Percentiles rank a stretch among this genome's conserved stretches.
These are phyloP conservation scores for Geosiphon pyriformis DNA, from an alignment of 192 early-diverging fungal genomes.

Conservation along the genomic window DNA sequence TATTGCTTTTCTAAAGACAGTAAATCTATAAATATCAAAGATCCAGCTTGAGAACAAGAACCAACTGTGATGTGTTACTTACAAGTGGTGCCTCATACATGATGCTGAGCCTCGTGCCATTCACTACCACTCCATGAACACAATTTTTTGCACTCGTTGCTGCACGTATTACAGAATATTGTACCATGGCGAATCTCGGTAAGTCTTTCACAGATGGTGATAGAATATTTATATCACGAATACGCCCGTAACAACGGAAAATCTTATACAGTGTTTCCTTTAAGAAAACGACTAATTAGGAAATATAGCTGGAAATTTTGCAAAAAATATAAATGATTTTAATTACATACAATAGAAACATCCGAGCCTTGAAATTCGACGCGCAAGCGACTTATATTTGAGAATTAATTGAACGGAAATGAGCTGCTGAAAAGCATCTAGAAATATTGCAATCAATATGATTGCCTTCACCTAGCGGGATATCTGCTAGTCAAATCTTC, in stretches of 20 bases:
- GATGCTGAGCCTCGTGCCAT: constrained; percentile 56
- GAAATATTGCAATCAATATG: too few relatives aligned
- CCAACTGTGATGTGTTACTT: constrained; percentile 15
- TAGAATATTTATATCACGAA: constrained; percentile 67
- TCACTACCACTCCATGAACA: constrained; percentile 74
- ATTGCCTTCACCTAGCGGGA: constrained; percentile 32
- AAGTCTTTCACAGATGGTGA: constrained; percentile 64
- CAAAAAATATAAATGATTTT: too few relatives aligned
- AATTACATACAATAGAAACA: constrained; percentile 44
- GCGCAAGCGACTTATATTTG: constrained; percentile 35
- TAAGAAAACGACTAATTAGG: constrained; percentile 17
- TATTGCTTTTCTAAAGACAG: constrained; percentile 43
- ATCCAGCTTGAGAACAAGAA: constrained; percentile 19
- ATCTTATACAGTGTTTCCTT: constrained; percentile 62
- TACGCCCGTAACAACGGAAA: constrained; percentile 75
- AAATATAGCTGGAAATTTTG: too few relatives aligned
- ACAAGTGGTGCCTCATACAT: constrained; percentile 55
- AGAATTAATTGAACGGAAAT: background rate
- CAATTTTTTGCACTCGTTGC: constrained; percentile 94
- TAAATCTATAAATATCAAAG: constrained; percentile 21
- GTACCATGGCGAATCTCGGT: constrained; percentile 73
- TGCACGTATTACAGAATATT: constrained; percentile 68
- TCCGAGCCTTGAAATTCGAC: constrained; percentile 78
- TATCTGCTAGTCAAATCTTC: constrained; percentile 64
- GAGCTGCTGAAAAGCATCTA: too few relatives aligned